phyloP scores from a whole-genome alignment of 306 rosid genomes.

The Medicago lupulina region DNA sequence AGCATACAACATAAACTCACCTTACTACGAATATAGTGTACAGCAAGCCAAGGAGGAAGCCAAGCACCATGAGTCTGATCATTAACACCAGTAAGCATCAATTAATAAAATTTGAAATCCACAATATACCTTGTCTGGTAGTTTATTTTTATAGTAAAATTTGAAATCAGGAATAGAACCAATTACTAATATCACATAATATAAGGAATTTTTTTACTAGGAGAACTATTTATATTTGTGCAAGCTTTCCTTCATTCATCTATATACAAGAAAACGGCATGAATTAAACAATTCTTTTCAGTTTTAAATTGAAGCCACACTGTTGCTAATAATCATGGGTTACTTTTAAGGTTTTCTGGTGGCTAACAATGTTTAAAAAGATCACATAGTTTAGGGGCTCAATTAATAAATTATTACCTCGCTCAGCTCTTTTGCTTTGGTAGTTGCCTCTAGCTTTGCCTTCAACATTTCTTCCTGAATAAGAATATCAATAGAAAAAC shows the following conservation, averaged over 20 bases:
- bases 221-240: conserved; percentile 30
- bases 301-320: background rate
- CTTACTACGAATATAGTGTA: conserved; percentile 61
- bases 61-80: conserved; percentile 85
- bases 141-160: background rate
- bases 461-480: conserved; percentile 86
- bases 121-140: background rate
- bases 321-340: conserved; percentile 7
- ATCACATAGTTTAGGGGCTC: conserved; percentile 33
- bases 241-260: conserved; percentile 29
- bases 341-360: conserved; percentile 11
- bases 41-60: conserved; percentile 95
- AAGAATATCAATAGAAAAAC: conserved; percentile 18
- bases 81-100: conserved; percentile 44
- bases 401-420: conserved; percentile 62
- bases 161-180: conserved; percentile 17
- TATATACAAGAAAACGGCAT: background rate
- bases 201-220: background rate
- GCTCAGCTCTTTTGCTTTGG: conserved; percentile 61
- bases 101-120: conserved; percentile 26
- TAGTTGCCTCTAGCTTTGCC: conserved; percentile 80
- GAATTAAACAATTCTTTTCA: background rate
- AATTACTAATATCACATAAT: background rate
- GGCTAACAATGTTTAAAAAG: conserved; percentile 15
- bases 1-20: conserved; percentile 49